Evolutionary conservation across 208 protist species (phyloP), one percentile per base, ranked within the genome.

Genomic region (Leishmania mexicana): DNA sequence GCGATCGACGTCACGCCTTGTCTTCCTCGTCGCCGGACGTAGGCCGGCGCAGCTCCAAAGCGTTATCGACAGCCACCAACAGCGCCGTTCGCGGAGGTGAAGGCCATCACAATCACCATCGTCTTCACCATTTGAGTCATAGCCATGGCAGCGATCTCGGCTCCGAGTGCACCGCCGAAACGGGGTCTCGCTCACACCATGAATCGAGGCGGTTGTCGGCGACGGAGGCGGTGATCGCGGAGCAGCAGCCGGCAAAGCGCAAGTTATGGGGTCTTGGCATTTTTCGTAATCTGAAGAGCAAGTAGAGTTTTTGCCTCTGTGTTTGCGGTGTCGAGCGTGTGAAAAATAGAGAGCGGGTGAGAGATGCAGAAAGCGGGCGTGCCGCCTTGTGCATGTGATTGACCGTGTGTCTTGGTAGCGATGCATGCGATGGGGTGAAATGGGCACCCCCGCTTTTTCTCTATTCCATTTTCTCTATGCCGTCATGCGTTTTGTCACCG

Each of bases 231-330:
- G 83, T 85, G 71, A 38, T 3, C 15, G 60, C 57, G 3, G 40
- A n/a, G 60, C 38, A 28, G 21, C 49, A n/a, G 47, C 28, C 70
- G 57, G 28, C 8, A 5, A 85, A 82, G 74, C 83, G 83, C 42
- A 60, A 49, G 40, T 74, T 76, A 57, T 45, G 57, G 10, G 75
- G 78, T 0, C 71, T 85, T 4, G 53, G 74, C 24, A 75, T 85
- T 19, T 85, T 85, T n/a, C 83, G 83, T 45, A 81, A 73, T 47
- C 71, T 64, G 19, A 85, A 49, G 60, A 81, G 83, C 67, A 85
- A 85, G 76, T 85, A 67, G 71, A 24, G 45, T 38, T 54, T 53
- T 24, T 49, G 76, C 64, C 3, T 21, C 7, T 10, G n/a, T 40
- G 15, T 8, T 68, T 3, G 13, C 28, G 31, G 11, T 11, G 40